Evolutionary conservation across 352 stramenopile genomes (phyloP).

Genomic region (Phytophthora agathidicida): DNA sequence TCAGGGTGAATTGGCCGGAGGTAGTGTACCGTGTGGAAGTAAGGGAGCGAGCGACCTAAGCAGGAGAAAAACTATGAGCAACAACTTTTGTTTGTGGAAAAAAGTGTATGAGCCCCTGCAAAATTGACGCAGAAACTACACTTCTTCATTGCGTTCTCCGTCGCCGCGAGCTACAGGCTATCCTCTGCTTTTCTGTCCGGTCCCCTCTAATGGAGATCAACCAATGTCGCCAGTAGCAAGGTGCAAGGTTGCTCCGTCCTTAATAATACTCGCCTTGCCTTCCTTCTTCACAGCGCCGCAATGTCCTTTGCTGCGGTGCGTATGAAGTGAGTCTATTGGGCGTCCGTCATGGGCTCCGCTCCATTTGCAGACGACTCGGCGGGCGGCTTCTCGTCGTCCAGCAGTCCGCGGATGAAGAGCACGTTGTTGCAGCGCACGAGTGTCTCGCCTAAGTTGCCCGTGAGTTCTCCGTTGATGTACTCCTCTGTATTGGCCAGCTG

Average conservation of each 20-base stretch:
- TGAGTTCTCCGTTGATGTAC: slow-evolving; percentile 97
- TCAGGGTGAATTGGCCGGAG: slow-evolving; percentile 1
- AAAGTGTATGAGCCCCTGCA: slow-evolving; percentile 22
- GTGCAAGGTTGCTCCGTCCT: background rate
- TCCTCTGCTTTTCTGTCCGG: slow-evolving; percentile 1
- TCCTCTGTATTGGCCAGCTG: slow-evolving; percentile 97
- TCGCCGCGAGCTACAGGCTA: background rate
- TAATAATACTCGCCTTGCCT: slow-evolving; percentile 22
- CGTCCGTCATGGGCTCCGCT: slow-evolving; percentile 51
- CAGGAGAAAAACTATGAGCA: slow-evolving; percentile 4
- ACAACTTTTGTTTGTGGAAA: too few relatives aligned
- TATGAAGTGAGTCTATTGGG: slow-evolving; percentile 18
- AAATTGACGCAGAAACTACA: slow-evolving; percentile 1
- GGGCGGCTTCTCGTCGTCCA: slow-evolving; percentile 77
- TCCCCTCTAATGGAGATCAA: slow-evolving; percentile 7
- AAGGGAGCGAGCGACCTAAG: slow-evolving; percentile 7
- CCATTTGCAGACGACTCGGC: slow-evolving; percentile 30
- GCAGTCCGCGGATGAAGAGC: slow-evolving; percentile 94
- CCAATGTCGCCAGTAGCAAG: background rate
- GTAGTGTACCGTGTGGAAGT: slow-evolving; percentile 31
- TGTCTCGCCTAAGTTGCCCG: slow-evolving; percentile 97
- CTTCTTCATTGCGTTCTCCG: slow-evolving; percentile 4
- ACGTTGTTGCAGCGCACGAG: slow-evolving; percentile 99
- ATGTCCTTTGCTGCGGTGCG: background rate
- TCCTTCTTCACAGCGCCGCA: background rate